Conservation (phyloP, 495 filamentous ascomycete genomes). For the Cenococcum geophilum region DNA sequence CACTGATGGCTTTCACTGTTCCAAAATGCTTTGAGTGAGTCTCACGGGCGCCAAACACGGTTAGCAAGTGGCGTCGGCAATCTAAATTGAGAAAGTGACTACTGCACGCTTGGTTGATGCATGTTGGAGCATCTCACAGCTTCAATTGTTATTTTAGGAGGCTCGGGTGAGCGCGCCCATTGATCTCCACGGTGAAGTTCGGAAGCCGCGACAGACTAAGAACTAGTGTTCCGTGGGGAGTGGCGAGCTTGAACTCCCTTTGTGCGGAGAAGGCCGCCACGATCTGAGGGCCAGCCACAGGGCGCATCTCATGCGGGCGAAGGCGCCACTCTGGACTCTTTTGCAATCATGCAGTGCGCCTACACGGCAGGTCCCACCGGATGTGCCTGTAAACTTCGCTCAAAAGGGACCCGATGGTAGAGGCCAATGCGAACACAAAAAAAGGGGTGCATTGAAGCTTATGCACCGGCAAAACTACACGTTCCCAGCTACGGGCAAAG, state of each 20-base stretch:
- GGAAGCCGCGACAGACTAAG: neutral
- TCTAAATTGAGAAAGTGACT: neutral
- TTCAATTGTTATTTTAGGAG: neutral
- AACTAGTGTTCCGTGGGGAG: neutral
- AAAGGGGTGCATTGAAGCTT: too few species aligned
- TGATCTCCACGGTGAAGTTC: neutral
- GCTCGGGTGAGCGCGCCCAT: conserved; percentile 6
- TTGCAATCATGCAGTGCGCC: neutral
- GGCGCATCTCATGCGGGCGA: neutral
- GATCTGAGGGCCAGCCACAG: neutral
- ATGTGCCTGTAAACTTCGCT: neutral
- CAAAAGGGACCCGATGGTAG: conserved; percentile 1
- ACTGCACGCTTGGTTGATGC: neutral
- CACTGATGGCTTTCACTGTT: neutral
- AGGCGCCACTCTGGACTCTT: neutral
- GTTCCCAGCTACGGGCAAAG: too few species aligned
- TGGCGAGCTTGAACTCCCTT: neutral
- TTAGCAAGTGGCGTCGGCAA: too few species aligned
- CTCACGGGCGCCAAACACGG: too few species aligned
- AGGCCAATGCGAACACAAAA: too few species aligned
- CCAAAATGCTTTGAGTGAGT: too few species aligned
- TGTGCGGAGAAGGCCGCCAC: conserved; percentile 2
- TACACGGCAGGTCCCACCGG: neutral
- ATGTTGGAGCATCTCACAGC: neutral
- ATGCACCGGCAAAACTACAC: too few species aligned